Percentiles rank a stretch among this genome's conserved stretches.
These are phyloP conservation scores for Verticillium klebahnii DNA, from an alignment of 2,329 filamentous ascomycete genomes.

Conservation along the genomic window DNA sequence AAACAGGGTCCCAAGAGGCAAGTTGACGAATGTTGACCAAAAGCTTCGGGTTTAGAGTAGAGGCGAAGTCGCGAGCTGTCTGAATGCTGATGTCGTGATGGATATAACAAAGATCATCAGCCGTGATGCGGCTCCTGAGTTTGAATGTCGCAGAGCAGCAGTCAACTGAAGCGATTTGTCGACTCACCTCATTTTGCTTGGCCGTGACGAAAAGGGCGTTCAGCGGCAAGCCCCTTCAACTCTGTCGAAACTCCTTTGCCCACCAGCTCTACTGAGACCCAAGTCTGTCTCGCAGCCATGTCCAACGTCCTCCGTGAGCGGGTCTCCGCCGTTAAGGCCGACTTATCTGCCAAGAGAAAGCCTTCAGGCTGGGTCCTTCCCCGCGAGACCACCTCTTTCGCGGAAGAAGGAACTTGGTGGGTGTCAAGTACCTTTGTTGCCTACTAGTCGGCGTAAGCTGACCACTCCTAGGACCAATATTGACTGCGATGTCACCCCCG, in stretches of 20 bases:
- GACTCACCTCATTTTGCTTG: too few species aligned
- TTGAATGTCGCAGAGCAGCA: neutral
- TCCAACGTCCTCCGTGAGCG: constrained; percentile 17
- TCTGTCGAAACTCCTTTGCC: neutral
- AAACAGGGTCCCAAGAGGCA: neutral
- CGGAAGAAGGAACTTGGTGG: constrained; percentile 28
- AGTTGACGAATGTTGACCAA: neutral
- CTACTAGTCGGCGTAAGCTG: neutral
- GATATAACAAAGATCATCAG: neutral
- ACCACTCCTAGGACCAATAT: constrained; percentile 31
- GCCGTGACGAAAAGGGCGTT: too few species aligned
- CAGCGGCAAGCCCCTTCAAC: too few species aligned
- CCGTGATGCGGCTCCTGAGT: neutral
- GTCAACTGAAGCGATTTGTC: too few species aligned
- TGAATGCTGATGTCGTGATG: neutral
- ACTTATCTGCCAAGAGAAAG: constrained; percentile 26
- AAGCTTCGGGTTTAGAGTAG: neutral
- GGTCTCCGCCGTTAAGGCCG: constrained; percentile 21
- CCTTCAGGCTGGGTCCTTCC: constrained; percentile 34
- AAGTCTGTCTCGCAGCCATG: neutral
- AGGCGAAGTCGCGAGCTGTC: neutral
- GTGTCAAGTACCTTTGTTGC: neutral
- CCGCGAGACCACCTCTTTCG: constrained; percentile 30
- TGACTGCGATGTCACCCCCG: constrained; percentile 38
- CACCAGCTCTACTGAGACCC: too few species aligned